phyloP scores from a whole-genome alignment of 1,284 basidiomycete genomes.

The Ceratobasidium sp. region DNA sequence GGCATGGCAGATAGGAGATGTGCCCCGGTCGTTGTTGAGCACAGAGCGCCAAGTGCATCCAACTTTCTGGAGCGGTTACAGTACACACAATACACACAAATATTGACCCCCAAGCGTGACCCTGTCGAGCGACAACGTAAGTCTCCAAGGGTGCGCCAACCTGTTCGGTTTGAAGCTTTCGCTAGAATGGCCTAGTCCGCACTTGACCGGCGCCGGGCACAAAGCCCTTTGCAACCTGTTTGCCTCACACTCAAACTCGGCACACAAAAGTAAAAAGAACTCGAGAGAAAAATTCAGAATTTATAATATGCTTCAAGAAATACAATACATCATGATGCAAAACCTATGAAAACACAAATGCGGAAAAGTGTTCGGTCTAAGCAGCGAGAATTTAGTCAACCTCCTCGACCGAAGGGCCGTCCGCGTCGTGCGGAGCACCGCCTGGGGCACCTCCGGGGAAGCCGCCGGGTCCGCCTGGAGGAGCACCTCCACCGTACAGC shows the following conservation, averaged over 20 bases:
- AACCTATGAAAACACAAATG: slow-evolving; percentile 25
- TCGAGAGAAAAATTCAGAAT: slow-evolving; percentile 19
- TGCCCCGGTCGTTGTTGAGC: slow-evolving; percentile 32
- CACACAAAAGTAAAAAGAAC: background rate
- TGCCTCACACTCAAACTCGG: background rate
- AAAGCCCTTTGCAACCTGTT: background rate
- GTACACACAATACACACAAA: slow-evolving; percentile 24
- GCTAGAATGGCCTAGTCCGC: background rate
- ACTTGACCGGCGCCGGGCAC: background rate
- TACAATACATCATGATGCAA: slow-evolving; percentile 30
- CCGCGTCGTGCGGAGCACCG: slow-evolving; percentile 63
- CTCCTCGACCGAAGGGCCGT: slow-evolving; percentile 89
- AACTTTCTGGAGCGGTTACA: slow-evolving; percentile 5
- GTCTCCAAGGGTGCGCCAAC: background rate
- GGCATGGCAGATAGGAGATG: slow-evolving; percentile 9
- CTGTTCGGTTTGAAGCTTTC: background rate
- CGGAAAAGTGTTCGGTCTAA: slow-evolving; percentile 25
- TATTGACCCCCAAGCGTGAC: background rate
- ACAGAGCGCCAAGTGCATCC: slow-evolving; percentile 21
- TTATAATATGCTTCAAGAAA: slow-evolving; percentile 23
- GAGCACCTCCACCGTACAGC: slow-evolving; percentile 75
- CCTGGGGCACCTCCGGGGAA: slow-evolving; percentile 54
- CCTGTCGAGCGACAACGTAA: background rate
- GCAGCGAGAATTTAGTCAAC: slow-evolving; percentile 54
- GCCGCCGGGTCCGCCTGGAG: slow-evolving; percentile 50